Evolutionary conservation across 108 stramenopile species (phyloP), one percentile per base, ranked within the genome.

Genomic region (Bacterosira constricta): DNA sequence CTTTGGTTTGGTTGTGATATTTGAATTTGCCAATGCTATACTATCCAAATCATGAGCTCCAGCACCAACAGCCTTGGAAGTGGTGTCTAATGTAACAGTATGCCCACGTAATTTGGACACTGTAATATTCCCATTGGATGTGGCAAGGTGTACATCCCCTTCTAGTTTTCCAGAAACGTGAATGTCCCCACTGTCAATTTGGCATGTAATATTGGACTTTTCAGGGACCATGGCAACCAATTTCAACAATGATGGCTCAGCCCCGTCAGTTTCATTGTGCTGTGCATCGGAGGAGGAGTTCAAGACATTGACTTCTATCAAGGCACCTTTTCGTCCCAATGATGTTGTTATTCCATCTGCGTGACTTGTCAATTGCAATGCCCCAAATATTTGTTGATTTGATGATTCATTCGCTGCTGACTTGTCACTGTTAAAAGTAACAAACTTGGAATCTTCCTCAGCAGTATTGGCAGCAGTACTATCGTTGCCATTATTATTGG

Each of bases 31-130:
- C n/a, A n/a, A n/a, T n/a, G n/a, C n/a, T n/a, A n/a, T n/a, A n/a
- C n/a, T n/a, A n/a, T n/a, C n/a, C n/a, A n/a, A n/a, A n/a, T n/a
- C n/a, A n/a, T n/a, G n/a, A n/a, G n/a, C n/a, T n/a, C n/a, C n/a
- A n/a, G n/a, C n/a, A n/a, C n/a, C n/a, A n/a, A 46, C 56, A 18
- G 21, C 54, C 4, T 41, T 6, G 66, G 20, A 4, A 37, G 0
- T n/a, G 27, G 82, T 67, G 29, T 75, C 55, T 27, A 94, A 41
- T 7, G 75, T 58, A 37, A 94, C 82, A 36, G 47, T 56, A 59
- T 94, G 86, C 3, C 90, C 93, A 25, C 93, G 65, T 8, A 94
- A 59, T 67, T 89, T 91, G 20, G 66, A 45, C 12, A 90, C 86
- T 32, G n/a, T 35, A 39, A 94, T 86, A 35, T 77, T 71, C 11